A percentile compares a stretch with the other conserved stretches of the same genome.
phyloP scores from a whole-genome alignment of 1,139 yeast species.

The Nakaseomyces delphensis region DNA sequence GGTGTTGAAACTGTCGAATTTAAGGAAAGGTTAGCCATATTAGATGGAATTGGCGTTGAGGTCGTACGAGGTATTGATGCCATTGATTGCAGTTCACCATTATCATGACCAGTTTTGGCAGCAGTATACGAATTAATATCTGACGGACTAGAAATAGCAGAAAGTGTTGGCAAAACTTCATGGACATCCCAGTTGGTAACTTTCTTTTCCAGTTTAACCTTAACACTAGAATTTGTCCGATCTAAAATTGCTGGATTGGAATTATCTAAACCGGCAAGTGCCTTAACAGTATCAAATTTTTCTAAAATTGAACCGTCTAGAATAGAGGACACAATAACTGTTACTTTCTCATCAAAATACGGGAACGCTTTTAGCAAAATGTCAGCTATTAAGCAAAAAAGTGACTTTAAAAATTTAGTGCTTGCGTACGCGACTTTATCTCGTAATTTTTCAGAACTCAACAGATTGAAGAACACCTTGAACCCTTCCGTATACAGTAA shows the following conservation, averaged over 20 bases:
- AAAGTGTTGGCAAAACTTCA: constrained; percentile 10
- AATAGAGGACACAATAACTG: constrained; percentile 22
- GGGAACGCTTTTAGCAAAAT: constrained; percentile 22
- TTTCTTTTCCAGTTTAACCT: constrained; percentile 4
- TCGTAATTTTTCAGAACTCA: constrained; percentile 18
- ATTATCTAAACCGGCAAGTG: constrained; percentile 4
- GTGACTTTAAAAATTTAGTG: constrained; percentile 20
- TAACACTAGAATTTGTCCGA: constrained; percentile 3
- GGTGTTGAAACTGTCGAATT: constrained; percentile 1
- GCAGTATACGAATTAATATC: constrained; percentile 10
- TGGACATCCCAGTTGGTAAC: constrained; percentile 9
- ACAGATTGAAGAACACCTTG: constrained; percentile 25
- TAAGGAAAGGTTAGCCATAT: neutral
- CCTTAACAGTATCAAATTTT: constrained; percentile 12
- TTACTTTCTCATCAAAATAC: constrained; percentile 23
- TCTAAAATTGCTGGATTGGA: constrained; percentile 3
- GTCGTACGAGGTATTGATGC: constrained; percentile 2
- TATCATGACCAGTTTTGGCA: neutral
- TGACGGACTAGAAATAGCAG: constrained; percentile 12
- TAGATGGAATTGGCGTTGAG: constrained; percentile 4
- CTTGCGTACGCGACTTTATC: constrained; percentile 17
- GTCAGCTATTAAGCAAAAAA: constrained; percentile 24
- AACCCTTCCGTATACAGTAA: constrained; percentile 29
- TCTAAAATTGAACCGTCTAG: constrained; percentile 22
- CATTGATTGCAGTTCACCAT: neutral